Percentiles rank a stretch among this genome's conserved stretches.
phyloP scores from a whole-genome alignment of 129 eudicot species.

The Chrysanthemum seticuspe region DNA sequence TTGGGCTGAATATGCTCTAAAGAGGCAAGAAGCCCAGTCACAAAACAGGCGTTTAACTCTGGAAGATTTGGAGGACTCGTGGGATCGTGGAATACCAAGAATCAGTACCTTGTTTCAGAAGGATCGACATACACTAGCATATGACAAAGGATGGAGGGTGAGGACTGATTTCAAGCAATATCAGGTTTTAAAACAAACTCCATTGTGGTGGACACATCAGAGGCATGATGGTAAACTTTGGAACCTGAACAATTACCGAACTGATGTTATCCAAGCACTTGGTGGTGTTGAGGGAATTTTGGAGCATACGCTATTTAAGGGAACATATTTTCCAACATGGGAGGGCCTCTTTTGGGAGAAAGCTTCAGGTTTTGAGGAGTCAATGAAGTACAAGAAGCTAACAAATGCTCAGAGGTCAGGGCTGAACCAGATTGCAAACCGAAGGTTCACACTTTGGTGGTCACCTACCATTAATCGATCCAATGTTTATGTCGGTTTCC shows the following conservation, averaged over 20 bases:
- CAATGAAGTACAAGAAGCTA: constrained; percentile 96
- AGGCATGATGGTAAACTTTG: constrained; percentile 98
- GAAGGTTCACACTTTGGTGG: constrained; percentile 98
- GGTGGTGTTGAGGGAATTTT: constrained; percentile 97
- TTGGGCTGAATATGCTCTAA: constrained; percentile 98
- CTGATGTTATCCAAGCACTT: constrained; percentile 95
- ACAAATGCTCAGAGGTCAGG: constrained; percentile 99
- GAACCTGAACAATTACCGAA: constrained; percentile 94
- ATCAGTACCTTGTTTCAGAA: constrained; percentile 90
- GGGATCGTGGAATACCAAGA: constrained; percentile 98
- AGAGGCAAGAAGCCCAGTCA: constrained; percentile 98
- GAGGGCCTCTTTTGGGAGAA: constrained; percentile 99
- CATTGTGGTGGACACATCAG: constrained; percentile 99
- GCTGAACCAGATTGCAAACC: constrained; percentile 91
- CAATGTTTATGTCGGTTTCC: constrained; percentile 96
- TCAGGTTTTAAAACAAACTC: constrained; percentile 90
- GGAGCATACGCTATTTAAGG: constrained; percentile 94
- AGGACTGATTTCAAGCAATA: constrained; percentile 95
- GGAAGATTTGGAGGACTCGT: constrained; percentile 95
- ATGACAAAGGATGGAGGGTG: constrained; percentile 98
- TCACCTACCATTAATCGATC: constrained; percentile 97
- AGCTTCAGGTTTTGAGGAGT: constrained; percentile 99
- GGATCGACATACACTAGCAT: constrained; percentile 96
- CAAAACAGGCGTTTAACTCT: constrained; percentile 94
- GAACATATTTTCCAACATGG: constrained; percentile 99